These are phyloP conservation scores for Rhodotorula paludigena DNA, from an alignment of 768 basidiomycete species.

Conservation along the genomic window DNA sequence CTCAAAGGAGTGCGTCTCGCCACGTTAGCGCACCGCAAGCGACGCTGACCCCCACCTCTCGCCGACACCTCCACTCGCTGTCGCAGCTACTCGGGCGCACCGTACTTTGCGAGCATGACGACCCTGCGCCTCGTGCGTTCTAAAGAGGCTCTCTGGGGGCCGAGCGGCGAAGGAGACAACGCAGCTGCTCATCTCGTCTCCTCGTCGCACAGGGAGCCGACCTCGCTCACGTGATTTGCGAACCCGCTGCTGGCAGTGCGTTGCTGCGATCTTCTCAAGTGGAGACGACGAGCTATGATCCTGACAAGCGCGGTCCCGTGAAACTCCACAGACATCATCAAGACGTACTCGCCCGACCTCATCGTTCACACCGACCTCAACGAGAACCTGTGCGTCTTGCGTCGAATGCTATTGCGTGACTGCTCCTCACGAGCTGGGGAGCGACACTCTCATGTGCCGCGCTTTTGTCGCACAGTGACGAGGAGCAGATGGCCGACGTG, in stretches of 20 bases:
- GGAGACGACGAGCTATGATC: no score
- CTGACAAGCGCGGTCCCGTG: no score
- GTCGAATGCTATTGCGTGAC: no score
- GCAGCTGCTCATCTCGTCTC: conserved; percentile 1
- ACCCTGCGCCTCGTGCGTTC: conserved; percentile 68
- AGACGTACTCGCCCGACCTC: conserved; percentile 91
- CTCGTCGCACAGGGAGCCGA: conserved; percentile 64
- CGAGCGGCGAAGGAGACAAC: neutral
- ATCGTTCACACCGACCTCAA: conserved; percentile 92
- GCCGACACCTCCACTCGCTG: no score
- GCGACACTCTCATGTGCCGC: conserved; percentile 34
- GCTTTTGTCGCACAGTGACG: conserved; percentile 48
- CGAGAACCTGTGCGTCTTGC: conserved; percentile 57
- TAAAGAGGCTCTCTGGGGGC: neutral
- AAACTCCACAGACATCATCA: conserved; percentile 62
- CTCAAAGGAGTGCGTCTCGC: conserved; percentile 69
- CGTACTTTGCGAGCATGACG: conserved; percentile 89
- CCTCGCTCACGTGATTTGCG: conserved; percentile 94
- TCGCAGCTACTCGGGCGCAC: conserved; percentile 92
- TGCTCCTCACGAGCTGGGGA: no score
- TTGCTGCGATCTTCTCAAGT: neutral
- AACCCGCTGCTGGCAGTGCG: conserved; percentile 71
- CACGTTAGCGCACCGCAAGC: neutral
- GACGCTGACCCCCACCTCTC: neutral
- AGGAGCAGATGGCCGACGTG: conserved; percentile 38